Evolutionary conservation across 305 asterid species (phyloP), one percentile per base, ranked within the genome.

Genomic region (Fraxinus ornus): DNA sequence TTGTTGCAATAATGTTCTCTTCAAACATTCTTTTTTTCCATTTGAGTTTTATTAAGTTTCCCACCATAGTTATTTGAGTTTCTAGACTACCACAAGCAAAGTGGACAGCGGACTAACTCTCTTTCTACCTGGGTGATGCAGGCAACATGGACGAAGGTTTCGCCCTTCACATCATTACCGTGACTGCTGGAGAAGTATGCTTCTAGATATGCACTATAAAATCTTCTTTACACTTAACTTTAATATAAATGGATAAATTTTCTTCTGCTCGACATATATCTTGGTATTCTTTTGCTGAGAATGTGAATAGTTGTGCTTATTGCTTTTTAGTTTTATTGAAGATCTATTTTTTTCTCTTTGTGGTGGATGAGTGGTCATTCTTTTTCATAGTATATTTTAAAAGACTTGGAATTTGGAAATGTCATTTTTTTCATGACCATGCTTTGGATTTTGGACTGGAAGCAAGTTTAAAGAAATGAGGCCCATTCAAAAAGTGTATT

Each of bases 101-200:
- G n/a, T 75, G 32, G 13, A 7, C 57, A 6, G 49, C 19, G 13
- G 17, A 37, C 32, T 36, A 19, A 75, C 8, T 37, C 7, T 41
- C 8, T 75, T 75, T 35, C 44, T 32, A 73, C 55, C 47, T 73
- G 79, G 35, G 66, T 86, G 82, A 17, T 84, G 88, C 88, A 89
- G 92, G 92, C 17, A 84, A 71, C 71, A 71, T 85, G 62, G 91
- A 90, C 26, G 87, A 90, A 84, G 82, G 87, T 75, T 88, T 90
- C 81, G 81, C 81, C 12, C 90, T 90, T 44, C 89, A 90, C 52
- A 78, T 90, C 60, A 85, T 90, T 78, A 39, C 72, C 19, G 90
- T 88, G 76, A 76, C 86, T 80, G 86, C 89, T 70, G 92, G 92
- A 82, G 92, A 90, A 64, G 92, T 90, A 90, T 84, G 89, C 79